These are phyloP conservation scores for Colletotrichum simmondsii DNA, from an alignment of 2,329 filamentous ascomycete species.

Conservation along the genomic window DNA sequence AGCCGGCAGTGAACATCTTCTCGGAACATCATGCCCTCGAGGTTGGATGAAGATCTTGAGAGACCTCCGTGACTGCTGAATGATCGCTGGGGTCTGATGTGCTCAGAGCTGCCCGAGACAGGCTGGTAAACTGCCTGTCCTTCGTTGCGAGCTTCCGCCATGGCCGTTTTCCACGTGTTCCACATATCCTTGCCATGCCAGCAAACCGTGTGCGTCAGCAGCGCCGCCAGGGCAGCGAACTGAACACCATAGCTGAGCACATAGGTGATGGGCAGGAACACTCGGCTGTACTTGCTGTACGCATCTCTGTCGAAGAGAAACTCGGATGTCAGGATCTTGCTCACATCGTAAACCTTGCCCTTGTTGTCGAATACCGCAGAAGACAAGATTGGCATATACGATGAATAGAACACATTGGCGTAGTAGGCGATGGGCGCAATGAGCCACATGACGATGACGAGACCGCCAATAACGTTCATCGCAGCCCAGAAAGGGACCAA, in stretches of 20 bases:
- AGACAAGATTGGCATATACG: constrained; percentile 88
- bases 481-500: constrained; percentile 89
- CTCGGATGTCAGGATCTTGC: constrained; percentile 79
- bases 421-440: constrained; percentile 85
- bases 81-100: constrained; percentile 23
- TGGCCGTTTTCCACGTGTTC: constrained; percentile 78
- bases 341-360: constrained; percentile 83
- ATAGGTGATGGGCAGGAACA: constrained; percentile 89
- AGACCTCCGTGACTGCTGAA: constrained; percentile 36
- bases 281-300: constrained; percentile 83
- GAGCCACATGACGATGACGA: constrained; percentile 88
- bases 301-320: constrained; percentile 82
- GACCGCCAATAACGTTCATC: constrained; percentile 83
- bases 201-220: constrained; percentile 83
- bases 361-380: constrained; percentile 88
- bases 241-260: constrained; percentile 88
- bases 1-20: constrained; percentile 88
- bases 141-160: constrained; percentile 69
- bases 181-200: constrained; percentile 89
- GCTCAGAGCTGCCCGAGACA: constrained; percentile 45
- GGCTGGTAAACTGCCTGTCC: constrained; percentile 64
- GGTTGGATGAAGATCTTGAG: constrained; percentile 50
- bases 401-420: constrained; percentile 80
- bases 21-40: constrained; percentile 70
- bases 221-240: constrained; percentile 82